Conservation (phyloP, 2,329 filamentous ascomycete genomes). For the Aspergillus clavatus region DNA sequence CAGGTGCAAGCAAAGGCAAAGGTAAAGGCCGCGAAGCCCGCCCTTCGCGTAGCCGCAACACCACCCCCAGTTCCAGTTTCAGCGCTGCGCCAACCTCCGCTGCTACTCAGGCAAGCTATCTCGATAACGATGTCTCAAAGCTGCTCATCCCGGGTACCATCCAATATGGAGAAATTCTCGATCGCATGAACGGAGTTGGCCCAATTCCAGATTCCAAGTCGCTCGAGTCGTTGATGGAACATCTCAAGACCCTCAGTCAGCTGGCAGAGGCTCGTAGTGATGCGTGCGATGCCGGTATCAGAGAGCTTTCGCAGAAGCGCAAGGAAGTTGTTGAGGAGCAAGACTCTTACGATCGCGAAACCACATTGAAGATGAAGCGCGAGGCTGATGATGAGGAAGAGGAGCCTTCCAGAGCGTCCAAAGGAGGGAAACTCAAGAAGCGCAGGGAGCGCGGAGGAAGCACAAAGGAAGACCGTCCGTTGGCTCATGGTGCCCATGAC, state of each 20-base stretch:
- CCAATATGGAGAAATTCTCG: conserved; percentile 56
- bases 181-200: conserved; percentile 47
- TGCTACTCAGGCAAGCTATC: conserved; percentile 46
- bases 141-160: conserved; percentile 45
- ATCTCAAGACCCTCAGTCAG: conserved; percentile 54
- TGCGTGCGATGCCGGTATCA: conserved; percentile 55
- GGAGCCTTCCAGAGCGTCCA: conserved; percentile 44
- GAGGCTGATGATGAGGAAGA: conserved; percentile 42
- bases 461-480: conserved; percentile 56
- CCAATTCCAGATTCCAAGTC: conserved; percentile 46
- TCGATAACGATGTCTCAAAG: conserved; percentile 49
- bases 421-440: conserved; percentile 67
- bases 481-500: conserved; percentile 59
- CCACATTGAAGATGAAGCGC: conserved; percentile 40
- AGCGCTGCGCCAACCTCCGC: conserved; percentile 41
- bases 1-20: conserved; percentile 47
- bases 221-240: conserved; percentile 48
- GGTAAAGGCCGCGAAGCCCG: conserved; percentile 50
- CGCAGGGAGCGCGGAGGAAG: conserved; percentile 62
- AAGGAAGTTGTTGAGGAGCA: conserved; percentile 53
- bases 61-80: conserved; percentile 55
- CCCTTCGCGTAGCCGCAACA: conserved; percentile 57
- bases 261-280: conserved; percentile 54
- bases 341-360: conserved; percentile 46
- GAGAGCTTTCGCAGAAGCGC: conserved; percentile 54